Evolutionary conservation across 768 basidiomycete genomes (phyloP), one percentile per base, ranked within the genome.

Genomic region (Polyporus arcularius): DNA sequence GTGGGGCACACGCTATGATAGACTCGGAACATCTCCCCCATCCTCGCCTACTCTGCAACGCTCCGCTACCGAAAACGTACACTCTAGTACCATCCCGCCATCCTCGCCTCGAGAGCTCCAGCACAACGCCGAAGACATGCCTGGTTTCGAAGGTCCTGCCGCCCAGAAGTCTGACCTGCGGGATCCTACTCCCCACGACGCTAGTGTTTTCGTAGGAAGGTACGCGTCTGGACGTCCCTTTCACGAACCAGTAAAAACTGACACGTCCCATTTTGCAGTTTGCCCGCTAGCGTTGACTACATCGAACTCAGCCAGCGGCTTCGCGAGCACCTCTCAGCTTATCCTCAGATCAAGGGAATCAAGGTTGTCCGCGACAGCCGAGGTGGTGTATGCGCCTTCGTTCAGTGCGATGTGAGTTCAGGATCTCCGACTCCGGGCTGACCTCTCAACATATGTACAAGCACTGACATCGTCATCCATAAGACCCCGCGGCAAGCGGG

Each of bases 191-290:
- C 48, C 59, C 4, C 88, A 91, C 70, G 87, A 92, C 64, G 85
- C 90, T 42, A 92, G 89, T 67, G 81, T 94, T 67, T 94, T 94
- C 72, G 87, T 93, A 61, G 92, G 92, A 72, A 92, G 90, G 91
- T 90, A 67, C 4, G 70, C 57, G 45, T 54, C 43, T 55, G 28
- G 42, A 11, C 35, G 6, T 59, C 56, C 38, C 47, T n/a, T 47
- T 16, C 53, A 16, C 35, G 15, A 9, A 28, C 35, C 50, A 40
- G 47, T 61, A 49, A 53, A 48, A 47, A 49, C 47, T 18, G 43
- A 58, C 11, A 50, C 50, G 14, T 41, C n/a, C 21, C 18, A 41
- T 42, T 7, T 28, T 57, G 43, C 60, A 93, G 91, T 70, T 78
- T 93, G 61, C 91, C 92, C 11, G 77, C 84, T 52, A 82, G 85